Evolutionary conservation across 2,329 filamentous ascomycete genomes (phyloP).

Genomic region (Monilinia fructigena): DNA sequence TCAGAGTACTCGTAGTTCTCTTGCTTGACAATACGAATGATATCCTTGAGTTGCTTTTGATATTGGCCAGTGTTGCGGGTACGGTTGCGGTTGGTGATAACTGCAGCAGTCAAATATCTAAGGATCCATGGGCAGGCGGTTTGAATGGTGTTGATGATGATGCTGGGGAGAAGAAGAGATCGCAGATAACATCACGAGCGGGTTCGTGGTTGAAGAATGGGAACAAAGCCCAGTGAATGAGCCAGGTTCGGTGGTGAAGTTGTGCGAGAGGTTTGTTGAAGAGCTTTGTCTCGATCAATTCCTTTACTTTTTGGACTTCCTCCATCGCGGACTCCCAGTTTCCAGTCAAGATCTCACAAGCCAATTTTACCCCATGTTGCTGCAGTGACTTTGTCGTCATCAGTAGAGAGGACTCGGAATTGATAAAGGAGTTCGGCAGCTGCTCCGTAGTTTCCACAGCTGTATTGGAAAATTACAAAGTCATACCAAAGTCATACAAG

Average conservation of each 20-base stretch:
- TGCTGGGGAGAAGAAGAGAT: constrained; percentile 93
- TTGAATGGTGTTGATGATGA: constrained; percentile 99
- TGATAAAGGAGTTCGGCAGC: constrained; percentile 94
- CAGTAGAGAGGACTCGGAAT: constrained; percentile 95
- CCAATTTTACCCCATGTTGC: constrained; percentile 97
- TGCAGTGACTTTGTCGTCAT: constrained; percentile 94
- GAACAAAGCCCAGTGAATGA: constrained; percentile 98
- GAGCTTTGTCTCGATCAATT: constrained; percentile 88
- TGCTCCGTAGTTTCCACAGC: constrained; percentile 87
- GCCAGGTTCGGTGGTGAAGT: constrained; percentile 93
- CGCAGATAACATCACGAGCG: constrained; percentile 85
- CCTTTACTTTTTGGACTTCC: constrained; percentile 85
- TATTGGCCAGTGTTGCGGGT: constrained; percentile 78
- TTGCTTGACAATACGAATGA: constrained; percentile 92
- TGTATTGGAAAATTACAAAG: constrained; percentile 98
- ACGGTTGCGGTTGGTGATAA: constrained; percentile 87
- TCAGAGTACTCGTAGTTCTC: constrained; percentile 97
- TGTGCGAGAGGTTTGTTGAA: constrained; percentile 96
- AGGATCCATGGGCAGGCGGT: constrained; percentile 96
- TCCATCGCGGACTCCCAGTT: constrained; percentile 95
- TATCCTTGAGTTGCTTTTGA: constrained; percentile 98
- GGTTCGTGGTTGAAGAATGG: constrained; percentile 97
- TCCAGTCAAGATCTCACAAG: constrained; percentile 88
- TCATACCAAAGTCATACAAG: constrained; percentile 91
- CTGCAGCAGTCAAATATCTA: constrained; percentile 87